These are phyloP conservation scores for Mucor indicus DNA, from an alignment of 371 early-diverging fungal species.

Conservation along the genomic window DNA sequence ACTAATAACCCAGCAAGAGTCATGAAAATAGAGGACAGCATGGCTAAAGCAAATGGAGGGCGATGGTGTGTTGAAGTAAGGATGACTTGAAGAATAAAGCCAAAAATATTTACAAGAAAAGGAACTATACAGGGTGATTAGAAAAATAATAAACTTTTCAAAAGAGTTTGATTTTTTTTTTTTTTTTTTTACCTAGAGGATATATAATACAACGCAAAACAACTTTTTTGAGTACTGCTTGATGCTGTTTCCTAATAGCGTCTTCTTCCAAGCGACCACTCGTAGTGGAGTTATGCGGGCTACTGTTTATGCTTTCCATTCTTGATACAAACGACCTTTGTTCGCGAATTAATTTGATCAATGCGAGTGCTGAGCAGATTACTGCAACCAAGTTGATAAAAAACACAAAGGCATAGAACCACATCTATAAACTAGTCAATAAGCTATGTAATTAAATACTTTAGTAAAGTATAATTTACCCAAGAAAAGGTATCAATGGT, in stretches of 20 bases:
- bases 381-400: constrained; percentile 18
- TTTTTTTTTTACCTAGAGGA: constrained; percentile 17
- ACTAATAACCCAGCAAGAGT: constrained; percentile 15
- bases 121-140: constrained; percentile 16
- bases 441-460: background rate
- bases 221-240: constrained; percentile 12
- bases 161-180: background rate
- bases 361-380: constrained; percentile 11
- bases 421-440: constrained; percentile 13
- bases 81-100: constrained; percentile 16
- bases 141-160: background rate
- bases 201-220: constrained; percentile 26
- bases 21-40: constrained; percentile 4
- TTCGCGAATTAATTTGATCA: constrained; percentile 16
- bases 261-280: background rate
- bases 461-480: constrained; percentile 9
- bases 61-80: background rate
- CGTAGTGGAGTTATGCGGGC: background rate
- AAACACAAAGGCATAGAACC: constrained; percentile 24
- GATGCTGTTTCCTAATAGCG: background rate
- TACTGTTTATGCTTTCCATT: background rate
- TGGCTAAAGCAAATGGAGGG: constrained; percentile 4
- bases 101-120: constrained; percentile 19
- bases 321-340: background rate
- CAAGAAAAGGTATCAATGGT: constrained; percentile 11